Evolutionary conservation across 352 stramenopile genomes (phyloP), one percentile per base, ranked within the genome.

Genomic region (Phytophthora sansomeana): DNA sequence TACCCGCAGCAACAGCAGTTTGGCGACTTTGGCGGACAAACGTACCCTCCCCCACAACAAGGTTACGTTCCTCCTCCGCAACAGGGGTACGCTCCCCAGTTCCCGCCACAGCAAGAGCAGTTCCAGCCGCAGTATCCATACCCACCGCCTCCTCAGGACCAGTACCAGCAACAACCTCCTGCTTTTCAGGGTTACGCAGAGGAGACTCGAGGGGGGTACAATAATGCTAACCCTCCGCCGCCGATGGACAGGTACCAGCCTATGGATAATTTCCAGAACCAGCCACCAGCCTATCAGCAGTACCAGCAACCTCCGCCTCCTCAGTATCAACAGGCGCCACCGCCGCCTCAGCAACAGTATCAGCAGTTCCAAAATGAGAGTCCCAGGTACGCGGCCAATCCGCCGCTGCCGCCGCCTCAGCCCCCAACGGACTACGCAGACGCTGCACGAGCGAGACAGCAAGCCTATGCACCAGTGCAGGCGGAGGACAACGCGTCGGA

Each of bases 401-500:
- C 51, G 29, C 67, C 38, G 10, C 48, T 71, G 24, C 51, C 57
- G 11, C 42, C 55, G 28, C 29, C 57, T 13, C 62, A 58, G 21
- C 53, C 63, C 11, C 21, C 59, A 33, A 46, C 58, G 8, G 59
- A 72, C 49, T 86, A 74, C 42, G 73, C 69, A 49, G 64, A 76
- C 36, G 75, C 77, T 44, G 38, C 68, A 35, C 68, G 67, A n/a
- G 55, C 63, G 6, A 74, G 77, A 58, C 69, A 83, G 47, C 70
- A 77, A 38, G 73, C 73, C 26, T 84, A 83, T 29, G 63, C 67
- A 2, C 75, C 78, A 57, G 57, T 80, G 26, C 47, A 52, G 6
- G 52, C 59, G 14, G 43, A 55, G 3, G 50, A 75, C 2, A 32
- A 70, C 11, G 21, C 38, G 5, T 16, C 46, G 7, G 43, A 67